These are phyloP conservation scores for Ophiosphaerella herpotricha DNA, from an alignment of 2,329 filamentous ascomycete genomes.

Conservation along the genomic window DNA sequence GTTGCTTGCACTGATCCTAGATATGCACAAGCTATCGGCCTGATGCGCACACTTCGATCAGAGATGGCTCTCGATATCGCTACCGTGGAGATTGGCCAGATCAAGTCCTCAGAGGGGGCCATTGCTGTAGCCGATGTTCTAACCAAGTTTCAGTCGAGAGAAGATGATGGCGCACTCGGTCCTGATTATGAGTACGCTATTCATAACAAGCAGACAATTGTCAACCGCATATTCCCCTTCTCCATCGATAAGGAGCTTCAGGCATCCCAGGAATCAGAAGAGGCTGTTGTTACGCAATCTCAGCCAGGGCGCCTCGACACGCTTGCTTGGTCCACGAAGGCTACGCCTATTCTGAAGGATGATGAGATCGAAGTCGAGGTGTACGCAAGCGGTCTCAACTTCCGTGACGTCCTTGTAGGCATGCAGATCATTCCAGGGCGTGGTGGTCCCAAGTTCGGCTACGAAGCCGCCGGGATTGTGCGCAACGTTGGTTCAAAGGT, in stretches of 20 bases:
- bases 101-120: not conserved
- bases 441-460: conserved; percentile 1
- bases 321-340: too few relatives aligned
- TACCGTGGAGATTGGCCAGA: conserved; percentile 22
- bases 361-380: too few relatives aligned
- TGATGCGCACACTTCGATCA: conserved; percentile 31
- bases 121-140: conserved; percentile 5
- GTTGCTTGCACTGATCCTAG: conserved; percentile 32
- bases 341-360: too few relatives aligned
- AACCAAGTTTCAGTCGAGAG: conserved; percentile 3
- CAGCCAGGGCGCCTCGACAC: too few relatives aligned
- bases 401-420: not conserved
- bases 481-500: conserved; percentile 13
- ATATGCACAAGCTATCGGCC: conserved; percentile 32
- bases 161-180: not conserved
- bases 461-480: conserved; percentile 24
- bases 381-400: not conserved
- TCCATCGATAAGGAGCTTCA: not conserved
- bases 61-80: conserved; percentile 35
- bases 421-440: not conserved
- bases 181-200: conserved; percentile 38
- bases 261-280: not conserved
- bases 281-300: not conserved
- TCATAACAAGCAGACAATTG: conserved; percentile 15
- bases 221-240: conserved; percentile 24